phyloP scores from a whole-genome alignment of 202 grass and related monocot species.

The Sporobolus alterniflorus region DNA sequence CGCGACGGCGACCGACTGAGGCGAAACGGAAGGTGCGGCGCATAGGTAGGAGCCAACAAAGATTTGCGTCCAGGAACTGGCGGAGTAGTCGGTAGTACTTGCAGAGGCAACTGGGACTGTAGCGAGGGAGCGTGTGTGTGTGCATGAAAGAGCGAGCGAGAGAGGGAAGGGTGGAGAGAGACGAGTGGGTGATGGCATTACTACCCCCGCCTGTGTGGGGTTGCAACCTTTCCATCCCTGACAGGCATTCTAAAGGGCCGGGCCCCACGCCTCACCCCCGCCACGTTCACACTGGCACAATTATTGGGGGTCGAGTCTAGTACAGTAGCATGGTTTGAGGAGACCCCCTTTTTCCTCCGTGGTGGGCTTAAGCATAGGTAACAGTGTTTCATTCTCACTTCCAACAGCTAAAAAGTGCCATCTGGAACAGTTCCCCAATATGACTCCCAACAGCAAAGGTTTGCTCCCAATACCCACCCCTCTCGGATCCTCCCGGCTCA shows the following conservation, averaged over 20 bases:
- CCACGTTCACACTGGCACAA: slow-evolving; percentile 46
- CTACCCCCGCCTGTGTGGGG: neutral
- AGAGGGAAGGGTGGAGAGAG: too few relatives aligned
- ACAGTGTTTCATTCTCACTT: too few relatives aligned
- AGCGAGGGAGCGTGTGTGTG: slow-evolving; percentile 17
- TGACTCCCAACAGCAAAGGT: too few relatives aligned
- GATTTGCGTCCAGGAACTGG: slow-evolving; percentile 28
- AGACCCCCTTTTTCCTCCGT: too few relatives aligned
- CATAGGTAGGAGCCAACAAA: slow-evolving; percentile 15
- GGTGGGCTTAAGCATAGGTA: too few relatives aligned
- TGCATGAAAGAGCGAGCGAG: too few relatives aligned
- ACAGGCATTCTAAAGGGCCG: slow-evolving; percentile 31
- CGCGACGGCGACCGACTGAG: neutral
- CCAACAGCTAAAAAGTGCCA: too few relatives aligned
- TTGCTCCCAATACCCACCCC: too few relatives aligned
- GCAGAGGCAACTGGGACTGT: slow-evolving; percentile 13
- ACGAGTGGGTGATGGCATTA: too few relatives aligned
- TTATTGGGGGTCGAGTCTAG: slow-evolving; percentile 37
- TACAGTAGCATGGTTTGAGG: neutral
- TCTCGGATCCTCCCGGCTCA: too few relatives aligned
- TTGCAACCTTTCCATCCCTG: slow-evolving; percentile 60
- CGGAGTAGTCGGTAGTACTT: slow-evolving; percentile 31
- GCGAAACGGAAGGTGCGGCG: slow-evolving; percentile 1
- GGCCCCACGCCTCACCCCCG: neutral
- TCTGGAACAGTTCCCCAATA: too few relatives aligned